Evolutionary conservation across 139 green algal genomes (phyloP).

Genomic region (Astrephomene gubernaculifera): DNA sequence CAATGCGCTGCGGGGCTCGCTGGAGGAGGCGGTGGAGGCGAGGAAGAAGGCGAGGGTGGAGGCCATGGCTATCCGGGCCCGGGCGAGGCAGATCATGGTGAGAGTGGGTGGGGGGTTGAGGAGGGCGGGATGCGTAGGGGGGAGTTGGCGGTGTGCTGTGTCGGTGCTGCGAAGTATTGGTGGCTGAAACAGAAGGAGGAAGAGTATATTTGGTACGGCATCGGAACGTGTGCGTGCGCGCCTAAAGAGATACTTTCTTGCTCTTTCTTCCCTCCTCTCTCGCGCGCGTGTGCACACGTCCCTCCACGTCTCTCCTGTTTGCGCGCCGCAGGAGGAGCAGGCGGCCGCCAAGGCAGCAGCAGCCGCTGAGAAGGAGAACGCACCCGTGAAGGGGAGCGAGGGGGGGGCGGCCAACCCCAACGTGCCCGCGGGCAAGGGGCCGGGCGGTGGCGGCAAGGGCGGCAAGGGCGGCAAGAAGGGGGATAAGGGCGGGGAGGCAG

Average conservation of each 20-base stretch:
- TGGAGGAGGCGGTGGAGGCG: slow-evolving; percentile 48
- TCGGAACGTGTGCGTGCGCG: no score
- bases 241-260: no score
- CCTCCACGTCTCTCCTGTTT: no score
- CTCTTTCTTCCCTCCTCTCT: no score
- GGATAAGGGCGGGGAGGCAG: not conserved
- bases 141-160: no score
- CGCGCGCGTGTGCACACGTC: no score
- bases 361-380: slow-evolving; percentile 43
- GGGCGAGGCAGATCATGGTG: slow-evolving; percentile 25
- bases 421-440: not conserved
- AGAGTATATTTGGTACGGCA: no score
- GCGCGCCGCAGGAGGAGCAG: slow-evolving; percentile 57
- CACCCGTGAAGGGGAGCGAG: not conserved
- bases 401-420: not conserved
- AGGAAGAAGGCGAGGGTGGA: slow-evolving; percentile 49
- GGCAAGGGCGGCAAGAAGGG: slow-evolving; percentile 17
- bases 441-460: slow-evolving; percentile 25
- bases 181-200: no score
- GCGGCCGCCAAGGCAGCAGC: slow-evolving; percentile 47
- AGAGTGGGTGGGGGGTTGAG: not conserved
- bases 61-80: not conserved
- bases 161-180: no score
- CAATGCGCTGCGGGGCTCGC: not conserved
- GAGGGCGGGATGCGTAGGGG: no score